Conservation (phyloP, 768 basidiomycete genomes). For the Kwoniella mangroviensis region DNA sequence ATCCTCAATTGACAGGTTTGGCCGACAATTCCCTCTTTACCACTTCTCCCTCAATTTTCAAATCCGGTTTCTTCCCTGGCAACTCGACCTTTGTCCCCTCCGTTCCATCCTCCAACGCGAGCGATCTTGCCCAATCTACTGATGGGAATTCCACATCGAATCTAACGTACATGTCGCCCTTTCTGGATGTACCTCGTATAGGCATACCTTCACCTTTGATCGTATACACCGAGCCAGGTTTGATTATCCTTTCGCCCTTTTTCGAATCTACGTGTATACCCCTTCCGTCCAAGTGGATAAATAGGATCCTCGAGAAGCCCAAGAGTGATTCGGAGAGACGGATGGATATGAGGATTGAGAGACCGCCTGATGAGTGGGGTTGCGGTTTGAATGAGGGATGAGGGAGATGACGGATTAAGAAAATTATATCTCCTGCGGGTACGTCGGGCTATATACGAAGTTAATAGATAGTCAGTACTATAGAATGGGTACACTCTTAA, state of each 20-base stretch:
- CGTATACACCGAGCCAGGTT: slow-evolving; percentile 73
- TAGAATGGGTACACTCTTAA: no score
- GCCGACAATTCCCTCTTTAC: slow-evolving; percentile 11
- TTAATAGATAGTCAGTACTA: not conserved
- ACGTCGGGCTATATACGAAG: slow-evolving; percentile 69
- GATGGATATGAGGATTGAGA: slow-evolving; percentile 78
- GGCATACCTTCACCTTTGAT: slow-evolving; percentile 92
- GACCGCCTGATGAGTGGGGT: slow-evolving; percentile 59
- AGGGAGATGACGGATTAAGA: slow-evolving; percentile 69
- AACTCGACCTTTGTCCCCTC: slow-evolving; percentile 14
- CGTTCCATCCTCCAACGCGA: slow-evolving; percentile 37
- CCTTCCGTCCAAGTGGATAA: slow-evolving; percentile 91
- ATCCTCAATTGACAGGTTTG: slow-evolving; percentile 19
- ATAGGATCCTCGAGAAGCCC: slow-evolving; percentile 88
- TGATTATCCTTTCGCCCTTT: slow-evolving; percentile 64
- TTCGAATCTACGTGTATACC: slow-evolving; percentile 80
- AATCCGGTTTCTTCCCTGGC: slow-evolving; percentile 22
- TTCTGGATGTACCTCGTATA: slow-evolving; percentile 60
- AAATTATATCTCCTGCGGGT: slow-evolving; percentile 88
- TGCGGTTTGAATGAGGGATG: slow-evolving; percentile 82
- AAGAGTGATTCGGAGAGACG: slow-evolving; percentile 92
- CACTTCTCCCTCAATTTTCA: slow-evolving; percentile 4
- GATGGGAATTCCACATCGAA: slow-evolving; percentile 89
- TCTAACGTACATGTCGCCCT: slow-evolving; percentile 80
- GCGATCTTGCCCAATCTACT: slow-evolving; percentile 71